Percentiles rank a stretch among this genome's conserved stretches.
Conservation (phyloP, 768 basidiomycete genomes). For the Clavaria fumosa region DNA sequence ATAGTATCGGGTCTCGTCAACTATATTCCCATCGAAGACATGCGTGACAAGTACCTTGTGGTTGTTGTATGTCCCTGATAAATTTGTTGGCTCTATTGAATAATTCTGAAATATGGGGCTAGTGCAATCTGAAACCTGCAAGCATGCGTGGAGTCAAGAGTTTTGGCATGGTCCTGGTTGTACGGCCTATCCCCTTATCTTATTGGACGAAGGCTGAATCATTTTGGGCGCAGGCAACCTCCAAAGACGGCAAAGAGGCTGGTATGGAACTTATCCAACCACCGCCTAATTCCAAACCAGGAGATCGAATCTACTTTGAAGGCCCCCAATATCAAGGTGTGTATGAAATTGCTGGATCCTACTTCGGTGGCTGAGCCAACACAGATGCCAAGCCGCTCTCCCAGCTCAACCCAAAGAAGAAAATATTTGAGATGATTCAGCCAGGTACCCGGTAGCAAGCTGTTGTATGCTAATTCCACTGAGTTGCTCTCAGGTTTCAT, state of each 20-base stretch:
- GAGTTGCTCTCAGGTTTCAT: conserved; percentile 46
- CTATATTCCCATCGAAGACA: conserved; percentile 90
- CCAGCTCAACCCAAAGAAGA: conserved; percentile 96
- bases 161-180: conserved; percentile 94
- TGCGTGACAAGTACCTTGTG: conserved; percentile 70
- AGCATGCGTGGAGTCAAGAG: conserved; percentile 97
- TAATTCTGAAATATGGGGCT: conserved; percentile 1
- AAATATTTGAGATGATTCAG: conserved; percentile 95
- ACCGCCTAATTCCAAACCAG: conserved; percentile 72
- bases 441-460: conserved; percentile 38
- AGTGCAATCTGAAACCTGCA: conserved; percentile 93
- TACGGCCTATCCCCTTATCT: conserved; percentile 21
- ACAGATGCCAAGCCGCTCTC: conserved; percentile 50
- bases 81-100: conserved; percentile 1
- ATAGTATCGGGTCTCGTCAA: conserved; percentile 95
- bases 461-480: not conserved
- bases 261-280: conserved; percentile 89
- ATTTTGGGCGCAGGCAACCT: conserved; percentile 47
- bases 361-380: conserved; percentile 1
- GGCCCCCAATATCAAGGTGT: conserved; percentile 73
- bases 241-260: conserved; percentile 77
- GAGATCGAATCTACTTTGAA: conserved; percentile 92
- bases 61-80: conserved; percentile 45
- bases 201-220: conserved; percentile 1
- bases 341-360: conserved; percentile 10